Conservation (phyloP, 2,329 filamentous ascomycete genomes). For the Fusarium sp. region DNA sequence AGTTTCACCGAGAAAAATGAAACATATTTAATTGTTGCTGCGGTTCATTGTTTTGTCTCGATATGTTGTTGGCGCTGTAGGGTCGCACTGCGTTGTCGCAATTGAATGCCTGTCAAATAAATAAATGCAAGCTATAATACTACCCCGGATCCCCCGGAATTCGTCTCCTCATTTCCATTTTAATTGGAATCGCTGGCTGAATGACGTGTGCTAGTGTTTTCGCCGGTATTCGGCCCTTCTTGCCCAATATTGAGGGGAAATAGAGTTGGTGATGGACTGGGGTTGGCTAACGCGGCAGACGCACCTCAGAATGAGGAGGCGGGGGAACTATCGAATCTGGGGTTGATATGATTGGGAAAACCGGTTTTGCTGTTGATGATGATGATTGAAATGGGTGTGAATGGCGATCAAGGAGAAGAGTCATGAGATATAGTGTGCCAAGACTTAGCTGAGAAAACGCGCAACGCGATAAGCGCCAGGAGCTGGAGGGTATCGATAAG, state of each 20-base stretch:
- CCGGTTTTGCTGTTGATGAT: not conserved
- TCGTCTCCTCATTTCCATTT: not conserved
- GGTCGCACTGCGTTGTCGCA: not conserved
- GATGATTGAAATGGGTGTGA: not conserved
- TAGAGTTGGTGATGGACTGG: slow-evolving; percentile 9
- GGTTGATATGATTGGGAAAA: not conserved
- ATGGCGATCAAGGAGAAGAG: not conserved
- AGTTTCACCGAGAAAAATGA: not conserved
- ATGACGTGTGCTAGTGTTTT: slow-evolving; percentile 2
- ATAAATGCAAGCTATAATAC: not conserved
- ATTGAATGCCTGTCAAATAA: not conserved
- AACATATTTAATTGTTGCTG: not conserved
- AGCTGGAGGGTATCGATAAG: not conserved
- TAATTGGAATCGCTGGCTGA: not conserved
- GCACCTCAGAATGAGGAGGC: not conserved
- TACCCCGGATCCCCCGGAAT: slow-evolving; percentile 7
- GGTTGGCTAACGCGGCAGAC: not conserved
- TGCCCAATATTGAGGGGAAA: slow-evolving; percentile 17
- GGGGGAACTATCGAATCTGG: slow-evolving; percentile 3
- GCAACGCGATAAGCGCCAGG: not conserved
- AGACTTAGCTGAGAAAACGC: not conserved
- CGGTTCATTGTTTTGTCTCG: no score
- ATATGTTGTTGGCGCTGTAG: not conserved
- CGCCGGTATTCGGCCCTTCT: slow-evolving; percentile 27
- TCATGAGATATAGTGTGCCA: not conserved